These are phyloP conservation scores for Vaccinium macrocarpon DNA, from an alignment of 148 eudicot genomes.

Conservation along the genomic window DNA sequence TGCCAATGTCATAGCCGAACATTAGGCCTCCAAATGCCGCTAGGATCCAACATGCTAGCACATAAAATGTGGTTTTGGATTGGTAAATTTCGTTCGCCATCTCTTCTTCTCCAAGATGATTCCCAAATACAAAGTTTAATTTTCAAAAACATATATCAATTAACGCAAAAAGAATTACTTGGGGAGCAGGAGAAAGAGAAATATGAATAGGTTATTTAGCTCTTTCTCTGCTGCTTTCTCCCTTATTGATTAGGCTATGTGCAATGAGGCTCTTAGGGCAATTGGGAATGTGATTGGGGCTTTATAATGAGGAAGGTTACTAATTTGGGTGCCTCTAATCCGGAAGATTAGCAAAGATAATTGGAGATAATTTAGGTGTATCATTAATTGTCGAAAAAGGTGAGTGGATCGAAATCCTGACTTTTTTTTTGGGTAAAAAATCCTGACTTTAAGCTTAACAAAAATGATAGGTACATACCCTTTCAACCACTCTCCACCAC, in stretches of 20 bases:
- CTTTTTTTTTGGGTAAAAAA: no score
- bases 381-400: neutral
- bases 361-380: neutral
- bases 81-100: constrained; percentile 12
- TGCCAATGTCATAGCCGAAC: constrained; percentile 77
- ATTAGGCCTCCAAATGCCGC: constrained; percentile 77
- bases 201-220: neutral
- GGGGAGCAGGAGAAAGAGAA: neutral
- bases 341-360: neutral
- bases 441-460: no score
- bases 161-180: neutral
- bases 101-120: constrained; percentile 2
- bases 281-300: neutral
- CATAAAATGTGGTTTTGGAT: constrained; percentile 42
- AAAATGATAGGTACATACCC: no score
- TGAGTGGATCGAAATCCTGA: neutral
- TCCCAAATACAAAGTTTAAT: neutral
- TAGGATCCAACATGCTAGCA: constrained; percentile 55
- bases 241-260: neutral
- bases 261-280: neutral
- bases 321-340: neutral
- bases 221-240: neutral
- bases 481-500: no score
- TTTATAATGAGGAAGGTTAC: neutral
- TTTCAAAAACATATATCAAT: neutral